Evolutionary conservation across 352 stramenopile species (phyloP), one percentile per base, ranked within the genome.

Genomic region (Phytopythium boreale): DNA sequence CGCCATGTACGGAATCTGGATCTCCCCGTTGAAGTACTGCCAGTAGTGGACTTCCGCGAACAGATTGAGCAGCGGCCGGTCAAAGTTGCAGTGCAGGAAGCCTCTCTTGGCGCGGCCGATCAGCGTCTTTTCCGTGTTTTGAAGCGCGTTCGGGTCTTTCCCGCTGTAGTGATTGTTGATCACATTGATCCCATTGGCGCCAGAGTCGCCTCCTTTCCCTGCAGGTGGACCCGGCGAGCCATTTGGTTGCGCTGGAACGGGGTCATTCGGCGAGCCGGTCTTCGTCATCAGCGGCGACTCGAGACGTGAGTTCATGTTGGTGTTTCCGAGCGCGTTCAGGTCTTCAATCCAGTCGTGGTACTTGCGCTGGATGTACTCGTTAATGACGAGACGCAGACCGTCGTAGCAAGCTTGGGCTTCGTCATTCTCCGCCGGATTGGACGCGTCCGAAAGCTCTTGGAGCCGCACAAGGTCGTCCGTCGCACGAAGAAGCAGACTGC

Each of bases 21-120:
- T 84, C 67, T 97, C 92, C n/a, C 92, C 90, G 55, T 95, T 93
- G 61, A 96, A 96, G 49, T 90, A 93, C 69, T 95, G 87, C 90
- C 88, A 95, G 43, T 95, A 93, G 61, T 97, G 89, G 26, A 98
- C 93, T 62, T 98, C 93, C 11, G 88, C 76, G 66, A 98, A 98
- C 14, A 98, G 70, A 37, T 94, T 91, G 9, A 98, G 68, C 61
- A 98, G 73, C 20, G 89, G 89, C 4, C 86, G 79, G 73, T 98
- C 94, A 56, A 98, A 98, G 64, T 98, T 98, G 69, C 92, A 98
- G 37, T 97, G 89, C 24, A 98, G 69, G 60, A 96, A 94, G 20
- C 84, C 87, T 61, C 90, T 88, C 44, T 94, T 93, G 2, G 80
- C 84, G 4, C 86, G 77, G 37, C 85, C 74, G 59, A 95, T 92